Evolutionary conservation across 192 early-diverging fungal genomes (phyloP).

Genomic region (Backusella morwellensis): DNA sequence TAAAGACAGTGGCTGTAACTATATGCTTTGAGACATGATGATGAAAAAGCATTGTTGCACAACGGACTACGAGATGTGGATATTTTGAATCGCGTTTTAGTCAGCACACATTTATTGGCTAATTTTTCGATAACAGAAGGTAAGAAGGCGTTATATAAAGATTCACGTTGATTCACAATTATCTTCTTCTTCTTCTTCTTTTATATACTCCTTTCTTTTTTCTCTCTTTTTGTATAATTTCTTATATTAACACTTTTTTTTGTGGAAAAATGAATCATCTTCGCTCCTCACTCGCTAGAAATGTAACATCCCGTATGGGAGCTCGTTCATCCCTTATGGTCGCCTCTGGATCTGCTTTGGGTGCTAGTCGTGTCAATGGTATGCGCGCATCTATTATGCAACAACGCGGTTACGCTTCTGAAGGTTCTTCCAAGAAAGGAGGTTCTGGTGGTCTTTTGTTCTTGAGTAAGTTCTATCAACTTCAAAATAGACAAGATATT

Average conservation of each 20-base stretch:
- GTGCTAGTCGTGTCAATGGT: slow-evolving; percentile 1
- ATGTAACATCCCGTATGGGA: not conserved
- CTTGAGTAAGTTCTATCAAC: not conserved
- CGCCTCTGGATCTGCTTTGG: slow-evolving; percentile 7
- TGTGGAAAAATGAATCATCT: slow-evolving; percentile 9
- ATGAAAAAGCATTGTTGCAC: not conserved
- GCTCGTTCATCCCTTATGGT: slow-evolving; percentile 3
- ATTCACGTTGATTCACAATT: not conserved
- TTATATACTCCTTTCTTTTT: not conserved
- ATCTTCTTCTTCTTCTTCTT: not conserved
- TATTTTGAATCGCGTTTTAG: not conserved
- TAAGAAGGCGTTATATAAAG: not conserved
- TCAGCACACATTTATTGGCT: slow-evolving; percentile 1
- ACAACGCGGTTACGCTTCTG: slow-evolving; percentile 7
- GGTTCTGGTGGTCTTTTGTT: slow-evolving; percentile 14
- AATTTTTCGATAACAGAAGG: not conserved
- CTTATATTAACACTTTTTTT: slow-evolving; percentile 3
- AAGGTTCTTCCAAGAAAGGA: slow-evolving; percentile 7
- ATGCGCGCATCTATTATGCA: slow-evolving; percentile 7
- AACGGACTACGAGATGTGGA: not conserved
- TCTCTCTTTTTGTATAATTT: not conserved
- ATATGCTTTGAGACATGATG: not conserved
- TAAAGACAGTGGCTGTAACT: not conserved
- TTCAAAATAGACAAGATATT: not conserved
- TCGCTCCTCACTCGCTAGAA: slow-evolving; percentile 7